Conservation (phyloP, 352 stramenopile genomes). For the Pythium volutum region DNA sequence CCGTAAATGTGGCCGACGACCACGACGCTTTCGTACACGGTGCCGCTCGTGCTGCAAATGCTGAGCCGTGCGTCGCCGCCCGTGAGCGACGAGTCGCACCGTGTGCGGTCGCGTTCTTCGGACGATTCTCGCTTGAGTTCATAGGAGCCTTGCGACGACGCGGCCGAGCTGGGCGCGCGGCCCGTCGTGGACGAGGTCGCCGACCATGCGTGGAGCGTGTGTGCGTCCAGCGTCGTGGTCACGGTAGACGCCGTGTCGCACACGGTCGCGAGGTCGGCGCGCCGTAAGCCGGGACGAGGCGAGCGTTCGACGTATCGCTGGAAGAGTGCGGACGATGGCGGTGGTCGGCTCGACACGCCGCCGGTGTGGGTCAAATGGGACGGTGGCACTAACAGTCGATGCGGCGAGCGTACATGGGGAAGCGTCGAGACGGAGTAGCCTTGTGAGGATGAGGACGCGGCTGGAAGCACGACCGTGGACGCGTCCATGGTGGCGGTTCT, state of each 20-base stretch:
- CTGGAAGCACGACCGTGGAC: constrained; percentile 3
- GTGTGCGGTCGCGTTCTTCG: constrained; percentile 32
- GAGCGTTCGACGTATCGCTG: neutral
- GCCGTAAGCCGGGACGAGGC: neutral
- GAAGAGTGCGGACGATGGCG: no score
- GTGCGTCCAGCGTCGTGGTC: neutral
- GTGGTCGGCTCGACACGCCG: no score
- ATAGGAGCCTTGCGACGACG: constrained; percentile 6
- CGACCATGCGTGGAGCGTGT: neutral
- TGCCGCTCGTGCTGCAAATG: constrained; percentile 64
- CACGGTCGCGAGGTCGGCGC: neutral
- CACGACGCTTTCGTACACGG: constrained; percentile 66
- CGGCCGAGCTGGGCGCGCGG: neutral
- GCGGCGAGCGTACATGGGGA: neutral
- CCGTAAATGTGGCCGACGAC: constrained; percentile 65
- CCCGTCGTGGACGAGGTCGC: constrained; percentile 1
- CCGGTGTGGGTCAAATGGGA: neutral
- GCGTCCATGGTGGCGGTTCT: neutral
- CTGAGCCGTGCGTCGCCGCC: constrained; percentile 43
- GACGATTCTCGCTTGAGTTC: constrained; percentile 21
- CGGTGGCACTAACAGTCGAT: neutral
- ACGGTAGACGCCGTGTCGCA: neutral
- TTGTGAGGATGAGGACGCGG: no score
- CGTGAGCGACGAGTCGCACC: constrained; percentile 31
- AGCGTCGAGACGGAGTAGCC: neutral